A percentile compares a stretch with the other conserved stretches of the same genome.
Conservation (phyloP, 345 rosid genomes). For the Camelina hispida region DNA sequence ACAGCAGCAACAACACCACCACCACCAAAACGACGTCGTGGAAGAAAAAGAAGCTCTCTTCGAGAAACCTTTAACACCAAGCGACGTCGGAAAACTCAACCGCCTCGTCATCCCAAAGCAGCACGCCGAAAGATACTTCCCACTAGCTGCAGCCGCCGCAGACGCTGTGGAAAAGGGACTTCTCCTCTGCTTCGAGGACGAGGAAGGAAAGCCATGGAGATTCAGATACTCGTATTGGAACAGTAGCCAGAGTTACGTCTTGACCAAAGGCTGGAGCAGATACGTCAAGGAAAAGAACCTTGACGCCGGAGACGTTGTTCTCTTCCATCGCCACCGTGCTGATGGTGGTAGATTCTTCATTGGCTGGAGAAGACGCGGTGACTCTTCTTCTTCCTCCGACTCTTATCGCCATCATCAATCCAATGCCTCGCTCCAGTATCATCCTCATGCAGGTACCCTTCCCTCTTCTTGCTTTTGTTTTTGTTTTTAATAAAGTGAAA, state of each 20-base stretch:
- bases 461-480: too few relatives aligned
- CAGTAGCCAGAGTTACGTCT: conserved; percentile 82
- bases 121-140: conserved; percentile 86
- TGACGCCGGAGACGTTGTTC: conserved; percentile 77
- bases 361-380: conserved; percentile 69
- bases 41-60: conserved; percentile 64
- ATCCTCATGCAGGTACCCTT: conserved; percentile 67
- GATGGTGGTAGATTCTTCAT: conserved; percentile 67
- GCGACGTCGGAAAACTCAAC: conserved; percentile 92
- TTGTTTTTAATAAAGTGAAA: not conserved
- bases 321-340: conserved; percentile 63
- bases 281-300: conserved; percentile 88
- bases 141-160: conserved; percentile 54
- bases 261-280: conserved; percentile 93
- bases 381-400: conserved; percentile 40
- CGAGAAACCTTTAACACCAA: conserved; percentile 84
- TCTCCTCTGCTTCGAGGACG: conserved; percentile 80
- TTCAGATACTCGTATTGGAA: conserved; percentile 90
- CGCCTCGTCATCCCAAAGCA: conserved; percentile 90
- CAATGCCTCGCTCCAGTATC: conserved; percentile 41
- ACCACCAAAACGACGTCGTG: conserved; percentile 42
- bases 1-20: conserved; percentile 40
- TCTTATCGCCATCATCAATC: conserved; percentile 45
- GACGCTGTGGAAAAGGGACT: conserved; percentile 53
- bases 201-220: conserved; percentile 82